These are phyloP conservation scores for Arctium minus DNA, from an alignment of 129 eudicot genomes.

Conservation along the genomic window DNA sequence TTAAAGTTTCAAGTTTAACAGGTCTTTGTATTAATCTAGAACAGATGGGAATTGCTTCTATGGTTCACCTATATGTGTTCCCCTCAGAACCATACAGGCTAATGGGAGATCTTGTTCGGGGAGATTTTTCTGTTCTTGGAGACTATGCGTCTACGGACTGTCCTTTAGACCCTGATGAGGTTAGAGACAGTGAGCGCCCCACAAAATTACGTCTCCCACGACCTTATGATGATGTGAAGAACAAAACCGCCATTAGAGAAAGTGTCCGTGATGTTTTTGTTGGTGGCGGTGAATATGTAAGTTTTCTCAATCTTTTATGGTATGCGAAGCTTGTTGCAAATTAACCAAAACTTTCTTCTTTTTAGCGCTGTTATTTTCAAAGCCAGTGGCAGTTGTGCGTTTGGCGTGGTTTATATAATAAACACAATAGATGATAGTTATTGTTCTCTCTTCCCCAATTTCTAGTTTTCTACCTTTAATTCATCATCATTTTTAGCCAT, in stretches of 20 bases:
- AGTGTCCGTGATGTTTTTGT: constrained; percentile 87
- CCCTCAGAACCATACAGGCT: constrained; percentile 86
- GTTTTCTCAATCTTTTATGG: constrained; percentile 17
- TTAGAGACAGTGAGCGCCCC: constrained; percentile 92
- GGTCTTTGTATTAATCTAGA: constrained; percentile 52
- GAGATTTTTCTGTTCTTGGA: constrained; percentile 81
- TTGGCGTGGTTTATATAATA: neutral
- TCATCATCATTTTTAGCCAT: neutral
- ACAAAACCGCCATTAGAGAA: constrained; percentile 75
- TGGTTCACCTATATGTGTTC: constrained; percentile 86
- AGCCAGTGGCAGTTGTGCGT: neutral
- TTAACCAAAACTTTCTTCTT: neutral
- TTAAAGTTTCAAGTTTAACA: constrained; percentile 29
- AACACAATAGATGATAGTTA: neutral
- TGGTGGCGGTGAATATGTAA: constrained; percentile 94
- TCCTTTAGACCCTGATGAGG: constrained; percentile 92
- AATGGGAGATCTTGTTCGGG: constrained; percentile 69
- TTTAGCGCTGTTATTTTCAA: neutral
- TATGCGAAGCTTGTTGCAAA: no score
- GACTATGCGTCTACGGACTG: constrained; percentile 88
- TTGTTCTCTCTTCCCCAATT: neutral
- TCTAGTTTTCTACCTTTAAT: neutral
- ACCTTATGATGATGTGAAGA: constrained; percentile 49
- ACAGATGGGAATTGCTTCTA: constrained; percentile 98
- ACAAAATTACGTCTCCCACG: constrained; percentile 87